Percentiles rank a stretch among this genome's conserved stretches.
Evolutionary conservation across 768 basidiomycete genomes (phyloP).

Genomic region (Termitomyces heimii): DNA sequence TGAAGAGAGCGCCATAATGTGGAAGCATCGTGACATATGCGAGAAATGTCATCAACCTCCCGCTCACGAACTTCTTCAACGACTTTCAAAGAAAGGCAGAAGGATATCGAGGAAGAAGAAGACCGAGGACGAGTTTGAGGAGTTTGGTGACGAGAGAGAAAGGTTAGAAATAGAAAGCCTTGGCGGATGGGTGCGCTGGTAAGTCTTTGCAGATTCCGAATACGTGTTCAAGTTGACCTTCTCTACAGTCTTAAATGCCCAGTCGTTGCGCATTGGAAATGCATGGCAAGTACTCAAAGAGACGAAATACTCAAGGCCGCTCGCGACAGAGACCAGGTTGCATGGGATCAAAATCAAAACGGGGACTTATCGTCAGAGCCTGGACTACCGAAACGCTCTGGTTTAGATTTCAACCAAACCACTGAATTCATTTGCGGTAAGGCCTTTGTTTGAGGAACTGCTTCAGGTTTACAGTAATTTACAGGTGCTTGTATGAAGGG

Average conservation of each 20-base stretch:
- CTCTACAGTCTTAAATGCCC: conserved; percentile 60
- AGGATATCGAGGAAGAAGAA: conserved; percentile 35
- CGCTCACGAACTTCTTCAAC: conserved; percentile 45
- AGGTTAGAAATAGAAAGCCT: conserved; percentile 36
- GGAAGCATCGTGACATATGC: conserved; percentile 58
- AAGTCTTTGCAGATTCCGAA: conserved; percentile 14
- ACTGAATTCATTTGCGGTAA: conserved; percentile 75
- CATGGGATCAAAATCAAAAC: conserved; percentile 26
- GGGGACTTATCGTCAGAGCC: conserved; percentile 11
- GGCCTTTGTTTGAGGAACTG: conserved; percentile 6
- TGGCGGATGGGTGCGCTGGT: conserved; percentile 89
- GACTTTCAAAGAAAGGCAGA: conserved; percentile 30
- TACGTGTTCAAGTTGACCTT: conserved; percentile 6
- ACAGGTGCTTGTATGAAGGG: conserved; percentile 62
- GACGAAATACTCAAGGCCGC: conserved; percentile 71
- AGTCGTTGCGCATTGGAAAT: conserved; percentile 72
- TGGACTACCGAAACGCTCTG: conserved; percentile 38
- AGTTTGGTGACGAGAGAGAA: conserved; percentile 49
- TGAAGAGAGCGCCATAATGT: conserved; percentile 47
- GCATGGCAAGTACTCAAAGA: conserved; percentile 57
- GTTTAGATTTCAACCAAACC: conserved; percentile 47
- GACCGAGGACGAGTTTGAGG: conserved; percentile 47
- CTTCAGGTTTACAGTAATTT: background rate
- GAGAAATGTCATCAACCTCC: conserved; percentile 67
- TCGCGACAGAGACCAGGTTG: conserved; percentile 40